Percentiles rank a stretch among this genome's conserved stretches.
Conservation (phyloP, 164 flowering plant species). For the Euptelea pleiosperma region DNA sequence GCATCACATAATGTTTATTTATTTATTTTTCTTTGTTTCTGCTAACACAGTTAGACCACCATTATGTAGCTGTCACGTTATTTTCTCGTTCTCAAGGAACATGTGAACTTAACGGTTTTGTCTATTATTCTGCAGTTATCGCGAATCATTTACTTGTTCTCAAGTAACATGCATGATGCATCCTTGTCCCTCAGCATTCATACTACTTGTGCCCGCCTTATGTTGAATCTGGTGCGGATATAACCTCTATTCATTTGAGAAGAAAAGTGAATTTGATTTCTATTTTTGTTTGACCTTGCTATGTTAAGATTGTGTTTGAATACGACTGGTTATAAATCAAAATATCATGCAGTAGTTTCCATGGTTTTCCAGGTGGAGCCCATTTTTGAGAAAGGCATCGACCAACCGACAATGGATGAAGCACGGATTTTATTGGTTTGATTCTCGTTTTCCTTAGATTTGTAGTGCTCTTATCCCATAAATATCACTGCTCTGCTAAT, state of each 20-base stretch:
- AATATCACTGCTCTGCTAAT: background rate
- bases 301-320: background rate
- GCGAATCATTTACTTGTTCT: constrained; percentile 91
- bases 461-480: background rate
- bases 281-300: constrained; percentile 1
- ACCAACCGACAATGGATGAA: constrained; percentile 86
- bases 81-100: no score
- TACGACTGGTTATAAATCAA: background rate
- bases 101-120: background rate
- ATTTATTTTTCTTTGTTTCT: no score
- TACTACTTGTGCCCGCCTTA: constrained; percentile 96
- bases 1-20: background rate
- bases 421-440: constrained; percentile 79
- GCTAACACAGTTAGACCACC: background rate
- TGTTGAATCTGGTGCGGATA: constrained; percentile 85
- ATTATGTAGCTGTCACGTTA: background rate
- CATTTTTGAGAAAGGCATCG: constrained; percentile 93
- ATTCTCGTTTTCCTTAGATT: constrained; percentile 3
- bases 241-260: background rate
- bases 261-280: constrained; percentile 11
- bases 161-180: constrained; percentile 99
- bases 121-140: constrained; percentile 68
- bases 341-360: background rate
- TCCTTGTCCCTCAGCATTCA: constrained; percentile 89
- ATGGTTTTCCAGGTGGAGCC: constrained; percentile 84